Base-by-base conservation (phyloP, 2,329 filamentous ascomycete genomes). In the Mollisiaceae sp. region DNA sequence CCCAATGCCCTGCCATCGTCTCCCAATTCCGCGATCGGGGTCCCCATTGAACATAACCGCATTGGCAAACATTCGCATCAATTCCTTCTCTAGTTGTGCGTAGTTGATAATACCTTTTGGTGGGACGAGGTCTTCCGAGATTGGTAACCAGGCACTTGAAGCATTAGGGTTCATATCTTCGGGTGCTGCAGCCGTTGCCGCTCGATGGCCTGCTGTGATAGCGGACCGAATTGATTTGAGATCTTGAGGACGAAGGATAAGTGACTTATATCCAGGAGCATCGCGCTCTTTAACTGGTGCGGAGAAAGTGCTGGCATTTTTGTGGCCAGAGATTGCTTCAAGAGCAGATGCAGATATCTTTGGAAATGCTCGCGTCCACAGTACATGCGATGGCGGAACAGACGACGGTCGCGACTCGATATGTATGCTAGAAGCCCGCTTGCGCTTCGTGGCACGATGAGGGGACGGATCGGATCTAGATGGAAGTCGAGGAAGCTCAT, bases 21-120 rank as follows among this genome's bases (percentile, higher is more conserved):
- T 35, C 0, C 72, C 70, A 69, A 93, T 91, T 0, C 91, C 90
- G 32, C 89, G 86, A 70, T 91, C 83, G 0, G 90, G 89, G 68
- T 97, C 92, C 0, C 91, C 89, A 73, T 98, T 98, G 82, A 97
- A 99, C 95, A 99, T 98, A 78, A 97, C 91, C 20, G 95, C 94
- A 74, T 98, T 98, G 71, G 93, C 93, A 77, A 98, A 97, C 92
- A 98, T 97, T 73, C 96, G 91, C 72, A 96, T 92, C 12, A 98
- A 82, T 77, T 98, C 94, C 70, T 93, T 92, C 78, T 98, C 94
- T 18, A 98, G 84, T 77, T 98, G 95, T 1, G 91, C 88, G 59
- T 91, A 94, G 78, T 98, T 98, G 78, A 98, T 92, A 72, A 98
- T 97, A 22, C 89, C 92, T 72, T 89, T 92, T 0, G 95, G 94